Percentiles rank a stretch among this genome's conserved stretches.
Evolutionary conservation across 345 rosid genomes (phyloP).

Genomic region (Arabidopsis thaliana): DNA sequence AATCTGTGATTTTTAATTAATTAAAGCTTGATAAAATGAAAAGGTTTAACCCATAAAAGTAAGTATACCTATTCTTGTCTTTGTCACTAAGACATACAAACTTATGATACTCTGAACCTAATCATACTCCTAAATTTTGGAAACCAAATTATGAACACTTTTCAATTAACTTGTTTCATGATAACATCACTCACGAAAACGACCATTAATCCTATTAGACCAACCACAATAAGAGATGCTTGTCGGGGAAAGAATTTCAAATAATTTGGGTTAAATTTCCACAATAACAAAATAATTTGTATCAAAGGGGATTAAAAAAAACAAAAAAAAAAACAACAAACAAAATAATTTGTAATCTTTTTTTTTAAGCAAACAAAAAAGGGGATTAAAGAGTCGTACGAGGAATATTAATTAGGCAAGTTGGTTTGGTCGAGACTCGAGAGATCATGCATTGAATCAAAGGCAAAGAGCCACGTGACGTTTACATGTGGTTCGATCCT

Average conservation of each 20-base stretch:
- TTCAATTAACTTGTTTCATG: constrained; percentile 19
- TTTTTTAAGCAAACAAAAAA: neutral
- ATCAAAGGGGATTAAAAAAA: too few species aligned
- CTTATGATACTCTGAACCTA: constrained; percentile 41
- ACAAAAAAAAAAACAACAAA: neutral
- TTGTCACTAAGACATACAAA: constrained; percentile 22
- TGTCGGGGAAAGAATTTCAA: constrained; percentile 15
- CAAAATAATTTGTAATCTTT: neutral
- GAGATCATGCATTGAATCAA: constrained; percentile 39
- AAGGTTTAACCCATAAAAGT: neutral
- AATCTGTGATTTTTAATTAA: neutral
- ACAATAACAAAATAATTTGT: neutral
- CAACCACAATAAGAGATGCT: constrained; percentile 24
- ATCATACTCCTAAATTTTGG: neutral
- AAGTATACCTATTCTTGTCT: constrained; percentile 26
- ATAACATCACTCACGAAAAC: constrained; percentile 34
- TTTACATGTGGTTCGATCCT: constrained; percentile 35
- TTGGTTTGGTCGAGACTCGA: constrained; percentile 34
- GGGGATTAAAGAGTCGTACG: constrained; percentile 29
- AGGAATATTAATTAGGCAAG: constrained; percentile 36
- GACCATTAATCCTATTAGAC: constrained; percentile 27
- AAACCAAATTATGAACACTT: constrained; percentile 11
- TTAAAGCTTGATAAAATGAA: constrained; percentile 18
- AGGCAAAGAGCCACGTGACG: constrained; percentile 36
- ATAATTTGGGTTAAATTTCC: neutral